Percentiles rank a stretch among this genome's conserved stretches.
These are phyloP conservation scores for Alternaria angustiovoidea DNA, from an alignment of 2,329 filamentous ascomycete genomes.

Conservation along the genomic window DNA sequence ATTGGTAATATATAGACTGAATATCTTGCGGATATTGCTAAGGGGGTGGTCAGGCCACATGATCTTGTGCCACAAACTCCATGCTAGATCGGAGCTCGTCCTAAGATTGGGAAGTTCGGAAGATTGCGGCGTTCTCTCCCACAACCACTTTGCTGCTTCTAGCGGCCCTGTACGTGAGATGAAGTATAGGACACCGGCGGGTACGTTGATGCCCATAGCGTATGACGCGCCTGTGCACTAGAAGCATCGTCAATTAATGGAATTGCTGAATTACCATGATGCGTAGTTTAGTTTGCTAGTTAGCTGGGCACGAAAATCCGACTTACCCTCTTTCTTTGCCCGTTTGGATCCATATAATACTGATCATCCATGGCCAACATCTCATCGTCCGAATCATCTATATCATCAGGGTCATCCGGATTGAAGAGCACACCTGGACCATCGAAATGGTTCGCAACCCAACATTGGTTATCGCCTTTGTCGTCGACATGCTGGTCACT, in stretches of 20 bases:
- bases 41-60: neutral
- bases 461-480: neutral
- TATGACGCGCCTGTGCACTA: neutral
- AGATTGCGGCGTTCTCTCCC: neutral
- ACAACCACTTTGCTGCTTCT: neutral
- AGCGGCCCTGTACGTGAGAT: neutral
- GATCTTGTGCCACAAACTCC: neutral
- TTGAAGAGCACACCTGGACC: neutral
- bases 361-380: neutral
- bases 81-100: neutral
- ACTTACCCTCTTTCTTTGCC: neutral
- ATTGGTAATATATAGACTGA: neutral
- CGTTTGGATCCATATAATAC: neutral
- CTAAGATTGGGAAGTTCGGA: neutral
- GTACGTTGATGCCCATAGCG: neutral
- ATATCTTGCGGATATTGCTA: neutral
- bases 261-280: neutral
- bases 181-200: neutral
- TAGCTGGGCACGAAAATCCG: neutral
- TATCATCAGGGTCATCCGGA: neutral
- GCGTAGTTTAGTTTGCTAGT: neutral
- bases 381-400: neutral
- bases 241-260: neutral
- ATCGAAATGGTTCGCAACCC: neutral
- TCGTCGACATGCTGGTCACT: neutral